Evolutionary conservation across 768 basidiomycete species (phyloP).

Genomic region (Boletus sp.): DNA sequence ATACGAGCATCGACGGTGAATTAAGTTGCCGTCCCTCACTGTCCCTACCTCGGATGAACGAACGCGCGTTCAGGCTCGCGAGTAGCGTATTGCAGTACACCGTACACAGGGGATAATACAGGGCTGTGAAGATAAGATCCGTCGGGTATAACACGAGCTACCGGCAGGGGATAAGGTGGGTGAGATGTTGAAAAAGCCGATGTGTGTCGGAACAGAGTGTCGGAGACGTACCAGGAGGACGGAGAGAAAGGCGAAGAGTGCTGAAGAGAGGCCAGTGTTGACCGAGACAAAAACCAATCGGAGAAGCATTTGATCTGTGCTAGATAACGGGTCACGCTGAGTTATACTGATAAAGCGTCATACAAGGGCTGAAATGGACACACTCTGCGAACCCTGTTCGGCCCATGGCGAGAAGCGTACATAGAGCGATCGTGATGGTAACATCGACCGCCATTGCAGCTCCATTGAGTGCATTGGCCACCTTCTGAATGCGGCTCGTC

Average conservation of each 20-base stretch:
- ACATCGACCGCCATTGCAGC: constrained; percentile 16
- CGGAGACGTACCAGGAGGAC: constrained; percentile 17
- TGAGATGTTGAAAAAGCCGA: background rate
- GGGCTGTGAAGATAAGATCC: constrained; percentile 19
- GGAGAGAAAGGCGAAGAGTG: constrained; percentile 20
- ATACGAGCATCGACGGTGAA: constrained; percentile 1
- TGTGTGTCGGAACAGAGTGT: no score
- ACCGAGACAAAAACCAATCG: constrained; percentile 25
- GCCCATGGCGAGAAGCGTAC: constrained; percentile 22
- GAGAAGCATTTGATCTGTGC: constrained; percentile 24
- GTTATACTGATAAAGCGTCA: background rate
- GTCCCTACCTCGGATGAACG: constrained; percentile 8
- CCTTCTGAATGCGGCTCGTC: constrained; percentile 10
- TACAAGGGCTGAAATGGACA: background rate
- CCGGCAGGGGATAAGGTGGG: background rate
- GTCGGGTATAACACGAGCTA: constrained; percentile 24
- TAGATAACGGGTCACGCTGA: constrained; percentile 5
- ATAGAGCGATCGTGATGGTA: constrained; percentile 19
- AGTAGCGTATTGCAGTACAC: constrained; percentile 35
- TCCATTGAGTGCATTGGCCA: constrained; percentile 12
- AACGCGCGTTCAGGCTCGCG: constrained; percentile 30
- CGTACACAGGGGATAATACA: constrained; percentile 32
- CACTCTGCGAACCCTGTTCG: constrained; percentile 23
- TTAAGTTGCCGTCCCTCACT: background rate
- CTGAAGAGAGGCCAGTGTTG: constrained; percentile 24